A percentile compares a stretch with the other conserved stretches of the same genome.
phyloP scores from a whole-genome alignment of 805 yeast genomes.

The Monosporozyma yasuniensis region DNA sequence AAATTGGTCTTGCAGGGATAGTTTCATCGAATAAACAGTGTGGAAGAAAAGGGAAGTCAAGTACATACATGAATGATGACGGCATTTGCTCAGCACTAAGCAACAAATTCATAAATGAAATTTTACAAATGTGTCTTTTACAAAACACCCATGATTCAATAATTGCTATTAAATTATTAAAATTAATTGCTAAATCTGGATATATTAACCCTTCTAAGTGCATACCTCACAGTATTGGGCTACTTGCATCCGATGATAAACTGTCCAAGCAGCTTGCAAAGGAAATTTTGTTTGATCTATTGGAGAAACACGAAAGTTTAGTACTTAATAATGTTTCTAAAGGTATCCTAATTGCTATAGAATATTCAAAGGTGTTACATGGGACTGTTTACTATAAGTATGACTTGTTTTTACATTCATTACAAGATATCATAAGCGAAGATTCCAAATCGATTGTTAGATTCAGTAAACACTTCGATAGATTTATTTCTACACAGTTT shows the following conservation, averaged over 20 bases:
- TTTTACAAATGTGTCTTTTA: constrained; percentile 41
- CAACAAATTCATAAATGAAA: constrained; percentile 46
- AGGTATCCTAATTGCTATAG: constrained; percentile 49
- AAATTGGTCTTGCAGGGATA: constrained; percentile 34
- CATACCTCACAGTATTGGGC: constrained; percentile 60
- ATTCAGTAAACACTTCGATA: constrained; percentile 12
- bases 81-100: constrained; percentile 68
- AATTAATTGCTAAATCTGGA: constrained; percentile 51
- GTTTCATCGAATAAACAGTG: constrained; percentile 22
- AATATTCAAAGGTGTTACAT: constrained; percentile 26
- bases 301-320: constrained; percentile 61
- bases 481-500: constrained; percentile 9
- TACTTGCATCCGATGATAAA: constrained; percentile 45
- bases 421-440: constrained; percentile 14
- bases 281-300: constrained; percentile 45
- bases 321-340: constrained; percentile 56
- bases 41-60: constrained; percentile 2
- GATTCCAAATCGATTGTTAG: constrained; percentile 15
- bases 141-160: constrained; percentile 40
- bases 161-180: constrained; percentile 47
- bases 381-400: constrained; percentile 7
- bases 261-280: constrained; percentile 41
- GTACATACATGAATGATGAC: constrained; percentile 41
- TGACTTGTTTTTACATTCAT: constrained; percentile 8
- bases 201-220: constrained; percentile 67